Evolutionary conservation across 2,329 filamentous ascomycete species (phyloP), one percentile per base, ranked within the genome.

Genomic region (Cladosporium sp.): DNA sequence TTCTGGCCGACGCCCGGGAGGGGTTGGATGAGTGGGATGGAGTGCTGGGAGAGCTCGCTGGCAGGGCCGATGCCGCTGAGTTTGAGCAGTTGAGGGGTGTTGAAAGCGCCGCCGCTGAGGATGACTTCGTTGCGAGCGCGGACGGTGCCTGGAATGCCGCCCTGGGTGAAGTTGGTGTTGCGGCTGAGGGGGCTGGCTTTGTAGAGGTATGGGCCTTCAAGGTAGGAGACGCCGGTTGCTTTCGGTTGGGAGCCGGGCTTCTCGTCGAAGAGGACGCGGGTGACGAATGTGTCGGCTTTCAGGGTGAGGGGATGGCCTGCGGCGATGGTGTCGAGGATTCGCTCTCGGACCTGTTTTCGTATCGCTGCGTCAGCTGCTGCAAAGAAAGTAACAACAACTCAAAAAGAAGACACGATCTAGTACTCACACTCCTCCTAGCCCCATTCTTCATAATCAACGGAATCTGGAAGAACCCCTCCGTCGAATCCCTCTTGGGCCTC

Each of bases 31-130:
- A 85, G 76, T 1, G 80, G 72, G 68, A 90, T 89, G n/a, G 79
- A 76, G 71, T 85, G 82, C 62, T 79, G 78, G 23, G 80, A 68
- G 6, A 91, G 81, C 69, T 88, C 83, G 0, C 78, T 72, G 12
- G 75, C 71, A 0, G 86, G 86, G 0, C 88, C 88, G 37, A 90
- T 82, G n/a, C 88, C 88, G 61, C 81, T 85, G 1, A 89, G 82
- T 77, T 88, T 85, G 18, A 90, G 83, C 3, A 90, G 76, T 74
- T 90, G 88, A 4, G 87, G 86, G 1, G 84, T 83, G 76, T 89
- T 87, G 75, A 85, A 89, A 1, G 85, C 82, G 29, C 87, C 87
- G 11, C 73, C 80, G 18, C 78, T 73, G 37, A 82, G 66, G 66
- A 83, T 79, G 37, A 83, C 78, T 69, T 83, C 81, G 40, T 76